phyloP scores from a whole-genome alignment of 305 asterid species.

The Fraxinus velutina region DNA sequence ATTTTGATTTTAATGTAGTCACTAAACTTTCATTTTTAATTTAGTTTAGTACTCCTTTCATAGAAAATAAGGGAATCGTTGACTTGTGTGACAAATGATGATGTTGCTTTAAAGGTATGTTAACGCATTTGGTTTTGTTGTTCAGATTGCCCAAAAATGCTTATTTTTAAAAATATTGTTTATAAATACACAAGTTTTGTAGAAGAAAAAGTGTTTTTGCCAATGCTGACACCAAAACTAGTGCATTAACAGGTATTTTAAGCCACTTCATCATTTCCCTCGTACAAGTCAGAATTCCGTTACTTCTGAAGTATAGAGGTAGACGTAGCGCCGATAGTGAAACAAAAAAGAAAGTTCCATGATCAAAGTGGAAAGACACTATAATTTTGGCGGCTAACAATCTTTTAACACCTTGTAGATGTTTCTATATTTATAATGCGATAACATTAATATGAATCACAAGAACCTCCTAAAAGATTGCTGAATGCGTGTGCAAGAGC shows the following conservation, averaged over 20 bases:
- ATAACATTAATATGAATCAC: not conserved
- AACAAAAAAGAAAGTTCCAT: not conserved
- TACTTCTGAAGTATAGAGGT: not conserved
- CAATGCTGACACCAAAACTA: not conserved
- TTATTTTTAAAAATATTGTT: not conserved
- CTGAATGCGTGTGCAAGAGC: not conserved
- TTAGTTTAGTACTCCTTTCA: not conserved
- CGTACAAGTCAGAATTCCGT: not conserved
- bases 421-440: not conserved
- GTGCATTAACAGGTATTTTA: not conserved
- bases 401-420: not conserved
- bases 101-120: not conserved
- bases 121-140: not conserved
- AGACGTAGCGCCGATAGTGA: not conserved
- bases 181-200: not conserved
- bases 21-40: not conserved
- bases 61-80: too few relatives aligned
- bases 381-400: not conserved
- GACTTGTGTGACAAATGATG: not conserved
- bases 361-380: not conserved
- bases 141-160: not conserved
- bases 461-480: not conserved
- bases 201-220: not conserved
- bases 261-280: not conserved
- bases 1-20: not conserved